phyloP scores from a whole-genome alignment of 306 rosid genomes.

The Vicia faba region DNA sequence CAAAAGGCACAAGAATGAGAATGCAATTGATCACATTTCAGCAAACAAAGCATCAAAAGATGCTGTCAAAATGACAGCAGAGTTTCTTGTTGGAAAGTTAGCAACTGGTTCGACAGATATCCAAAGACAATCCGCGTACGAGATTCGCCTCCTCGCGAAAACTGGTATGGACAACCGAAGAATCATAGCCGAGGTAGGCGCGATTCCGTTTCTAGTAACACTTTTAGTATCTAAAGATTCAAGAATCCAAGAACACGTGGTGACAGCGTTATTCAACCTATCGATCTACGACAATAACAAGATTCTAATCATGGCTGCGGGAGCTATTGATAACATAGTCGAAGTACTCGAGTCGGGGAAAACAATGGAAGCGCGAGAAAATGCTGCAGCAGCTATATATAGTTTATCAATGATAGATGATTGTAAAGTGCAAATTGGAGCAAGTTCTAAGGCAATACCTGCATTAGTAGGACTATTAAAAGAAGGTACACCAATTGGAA shows the following conservation, averaged over 20 bases:
- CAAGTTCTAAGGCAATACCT: slow-evolving; percentile 61
- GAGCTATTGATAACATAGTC: slow-evolving; percentile 75
- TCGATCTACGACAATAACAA: slow-evolving; percentile 85
- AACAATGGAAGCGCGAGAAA: slow-evolving; percentile 88
- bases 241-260: slow-evolving; percentile 82
- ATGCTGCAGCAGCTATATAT: slow-evolving; percentile 83
- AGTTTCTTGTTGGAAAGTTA: slow-evolving; percentile 87
- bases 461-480: slow-evolving; percentile 74
- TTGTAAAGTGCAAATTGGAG: slow-evolving; percentile 69
- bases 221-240: slow-evolving; percentile 69
- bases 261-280: slow-evolving; percentile 85
- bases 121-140: slow-evolving; percentile 91
- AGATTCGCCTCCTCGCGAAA: slow-evolving; percentile 80
- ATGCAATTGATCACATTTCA: slow-evolving; percentile 67
- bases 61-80: slow-evolving; percentile 90
- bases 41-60: slow-evolving; percentile 67
- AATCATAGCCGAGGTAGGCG: slow-evolving; percentile 89
- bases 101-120: slow-evolving; percentile 88
- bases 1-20: slow-evolving; percentile 27
- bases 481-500: slow-evolving; percentile 79
- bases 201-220: slow-evolving; percentile 80
- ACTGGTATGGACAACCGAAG: slow-evolving; percentile 75
- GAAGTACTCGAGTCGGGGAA: slow-evolving; percentile 72
- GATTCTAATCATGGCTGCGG: slow-evolving; percentile 78
- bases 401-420: slow-evolving; percentile 83